These are phyloP conservation scores for Arachnomyces sp. DNA, from an alignment of 2,329 filamentous ascomycete species.

Conservation along the genomic window DNA sequence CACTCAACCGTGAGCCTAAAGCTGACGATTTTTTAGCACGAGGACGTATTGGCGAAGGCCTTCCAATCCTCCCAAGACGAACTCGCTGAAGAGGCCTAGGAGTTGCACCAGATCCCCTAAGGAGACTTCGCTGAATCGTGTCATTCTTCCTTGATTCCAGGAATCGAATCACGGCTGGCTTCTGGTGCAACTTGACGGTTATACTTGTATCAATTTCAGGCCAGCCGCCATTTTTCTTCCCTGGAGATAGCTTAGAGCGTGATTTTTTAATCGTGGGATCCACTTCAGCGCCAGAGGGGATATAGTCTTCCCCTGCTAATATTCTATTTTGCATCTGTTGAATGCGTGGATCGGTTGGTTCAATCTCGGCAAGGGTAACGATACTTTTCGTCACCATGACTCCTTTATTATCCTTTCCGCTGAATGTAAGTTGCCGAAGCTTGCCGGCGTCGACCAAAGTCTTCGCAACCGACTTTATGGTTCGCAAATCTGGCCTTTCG, in stretches of 20 bases:
- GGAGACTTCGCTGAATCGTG: conserved; percentile 8
- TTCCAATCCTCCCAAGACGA: too few relatives aligned
- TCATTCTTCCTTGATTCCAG: conserved; percentile 5
- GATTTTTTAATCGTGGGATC: conserved; percentile 28
- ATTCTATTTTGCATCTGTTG: conserved; percentile 44
- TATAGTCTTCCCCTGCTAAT: conserved; percentile 37
- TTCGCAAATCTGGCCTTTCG: conserved; percentile 45
- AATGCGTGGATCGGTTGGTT: conserved; percentile 39
- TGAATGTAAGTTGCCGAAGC: conserved; percentile 47
- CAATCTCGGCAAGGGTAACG: conserved; percentile 40
- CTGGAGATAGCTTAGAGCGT: conserved; percentile 3
- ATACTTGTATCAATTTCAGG: conserved; percentile 26
- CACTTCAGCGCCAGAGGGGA: conserved; percentile 37
- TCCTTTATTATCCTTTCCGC: conserved; percentile 42
- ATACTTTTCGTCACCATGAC: conserved; percentile 44
- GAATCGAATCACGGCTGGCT: conserved; percentile 23
- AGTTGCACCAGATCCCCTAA: conserved; percentile 2
- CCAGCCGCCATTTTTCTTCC: conserved; percentile 10
- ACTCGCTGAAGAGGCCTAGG: too few relatives aligned
- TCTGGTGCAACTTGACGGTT: conserved; percentile 30
- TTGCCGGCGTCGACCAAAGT: conserved; percentile 43
- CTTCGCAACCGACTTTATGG: conserved; percentile 45
- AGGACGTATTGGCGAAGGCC: too few relatives aligned
- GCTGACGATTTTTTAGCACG: too few relatives aligned
- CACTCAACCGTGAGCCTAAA: too few relatives aligned